Conservation (phyloP, 768 basidiomycete genomes). For the Termitomyces sp. region DNA sequence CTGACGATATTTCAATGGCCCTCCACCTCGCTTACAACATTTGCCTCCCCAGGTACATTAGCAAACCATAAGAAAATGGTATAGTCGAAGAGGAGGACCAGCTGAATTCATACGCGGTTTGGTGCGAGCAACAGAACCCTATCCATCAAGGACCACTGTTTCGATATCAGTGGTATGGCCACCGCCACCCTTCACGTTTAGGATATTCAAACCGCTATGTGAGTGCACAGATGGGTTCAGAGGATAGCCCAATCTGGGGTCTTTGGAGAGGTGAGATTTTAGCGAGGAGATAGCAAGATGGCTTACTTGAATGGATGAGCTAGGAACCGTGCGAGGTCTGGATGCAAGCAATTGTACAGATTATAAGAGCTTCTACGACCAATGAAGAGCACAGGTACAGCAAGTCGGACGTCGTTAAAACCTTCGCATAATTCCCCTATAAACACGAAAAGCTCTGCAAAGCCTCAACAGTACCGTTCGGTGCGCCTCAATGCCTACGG, state of each 20-base stretch:
- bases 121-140: slow-evolving; percentile 12
- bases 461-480: slow-evolving; percentile 27
- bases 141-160: slow-evolving; percentile 20
- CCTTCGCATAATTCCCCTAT: slow-evolving; percentile 37
- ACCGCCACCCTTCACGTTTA: slow-evolving; percentile 30
- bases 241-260: too few species aligned
- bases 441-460: slow-evolving; percentile 26
- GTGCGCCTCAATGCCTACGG: slow-evolving; percentile 17
- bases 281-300: too few species aligned
- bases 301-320: too few species aligned
- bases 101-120: slow-evolving; percentile 14
- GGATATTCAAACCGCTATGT: too few species aligned
- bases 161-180: slow-evolving; percentile 36
- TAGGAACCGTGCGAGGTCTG: too few species aligned
- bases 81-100: slow-evolving; percentile 20
- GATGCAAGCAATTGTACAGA: too few species aligned
- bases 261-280: too few species aligned
- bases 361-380: too few species aligned
- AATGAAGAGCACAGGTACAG: too few species aligned
- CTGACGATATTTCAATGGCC: slow-evolving; percentile 47
- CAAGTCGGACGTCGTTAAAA: slow-evolving; percentile 31
- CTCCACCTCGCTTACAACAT: slow-evolving; percentile 39
- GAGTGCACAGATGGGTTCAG: too few species aligned
- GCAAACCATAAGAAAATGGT: slow-evolving; percentile 1
- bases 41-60: slow-evolving; percentile 10